Evolutionary conservation across 148 eudicot genomes (phyloP), one percentile per base, ranked within the genome.

Genomic region (Rhododendron henanense): DNA sequence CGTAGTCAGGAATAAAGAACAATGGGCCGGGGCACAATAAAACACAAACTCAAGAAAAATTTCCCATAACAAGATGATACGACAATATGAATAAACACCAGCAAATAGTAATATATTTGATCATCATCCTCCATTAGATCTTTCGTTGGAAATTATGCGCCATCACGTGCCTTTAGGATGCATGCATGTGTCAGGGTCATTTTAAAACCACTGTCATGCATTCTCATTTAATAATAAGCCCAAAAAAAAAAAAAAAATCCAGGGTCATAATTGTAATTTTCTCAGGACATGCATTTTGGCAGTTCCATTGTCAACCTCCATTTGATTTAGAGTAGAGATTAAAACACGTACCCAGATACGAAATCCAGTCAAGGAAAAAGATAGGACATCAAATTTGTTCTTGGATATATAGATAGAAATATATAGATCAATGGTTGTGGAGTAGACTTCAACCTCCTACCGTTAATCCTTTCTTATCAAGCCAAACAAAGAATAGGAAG

Each of bases 381-480:
- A 82, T 61, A 10, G 74, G 73, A 23, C 74, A 82, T 81, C 84
- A 35, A 59, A 33, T 81, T 81, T 51, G 1, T 33, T 48, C 7
- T 45, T 25, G 19, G 7, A 71, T 31, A 31, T 0, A 31, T 1
- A 69, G 31, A 28, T 33, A 33, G 33, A 31, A 25, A 13, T 13
- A 4, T 71, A 14, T 67, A 67, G 74, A 41, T 15, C 31, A 67
- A 67, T 59, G 84, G 85, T 83, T 83, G 85, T 6, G 39, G 73
- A 6, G 85, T 83, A 69, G 85, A 53, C 61, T 19, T 83, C 85
- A 83, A 10, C 25, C 37, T 69, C 79, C 85, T 71, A 47, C 85
- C 85, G 63, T 83, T 83, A 74, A 83, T 39, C 50, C 78, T 47
- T 83, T 35, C 25, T 25, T 13, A 45, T 67, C 85, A 83, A 83